These are phyloP conservation scores for Oryza meridionalis DNA, from an alignment of 176 grass and related monocot species.

Conservation along the genomic window DNA sequence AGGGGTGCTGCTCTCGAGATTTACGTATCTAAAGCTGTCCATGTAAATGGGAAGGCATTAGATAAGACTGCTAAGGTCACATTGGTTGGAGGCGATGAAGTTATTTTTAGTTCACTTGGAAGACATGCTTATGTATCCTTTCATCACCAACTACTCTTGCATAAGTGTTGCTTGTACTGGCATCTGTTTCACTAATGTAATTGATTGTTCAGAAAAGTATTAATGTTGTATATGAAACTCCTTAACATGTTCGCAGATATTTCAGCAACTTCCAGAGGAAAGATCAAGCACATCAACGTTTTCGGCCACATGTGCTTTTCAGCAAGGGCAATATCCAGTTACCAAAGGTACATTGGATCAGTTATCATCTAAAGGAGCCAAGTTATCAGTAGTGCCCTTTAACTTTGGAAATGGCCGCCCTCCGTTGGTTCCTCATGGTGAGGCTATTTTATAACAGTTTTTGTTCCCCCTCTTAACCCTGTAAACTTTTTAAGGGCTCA, in stretches of 20 bases:
- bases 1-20: slow-evolving; percentile 68
- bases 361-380: slow-evolving; percentile 52
- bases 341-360: slow-evolving; percentile 39
- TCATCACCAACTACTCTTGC: slow-evolving; percentile 13
- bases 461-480: slow-evolving; percentile 18
- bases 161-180: slow-evolving; percentile 9
- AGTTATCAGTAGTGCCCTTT: slow-evolving; percentile 52
- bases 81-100: slow-evolving; percentile 84
- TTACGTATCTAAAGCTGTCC: slow-evolving; percentile 66
- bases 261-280: slow-evolving; percentile 79
- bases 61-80: slow-evolving; percentile 77
- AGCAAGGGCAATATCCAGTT: slow-evolving; percentile 40
- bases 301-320: slow-evolving; percentile 41
- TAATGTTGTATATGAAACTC: slow-evolving; percentile 30
- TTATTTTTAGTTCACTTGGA: slow-evolving; percentile 73
- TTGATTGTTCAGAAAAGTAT: slow-evolving; percentile 29
- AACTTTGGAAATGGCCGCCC: slow-evolving; percentile 64
- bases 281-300: slow-evolving; percentile 59
- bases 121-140: slow-evolving; percentile 96
- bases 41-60: slow-evolving; percentile 88
- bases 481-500: slow-evolving; percentile 30
- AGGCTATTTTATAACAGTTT: slow-evolving; percentile 29
- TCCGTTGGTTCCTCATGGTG: slow-evolving; percentile 71
- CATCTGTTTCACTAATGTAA: not conserved
- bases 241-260: slow-evolving; percentile 79